A percentile compares a stretch with the other conserved stretches of the same genome.
Evolutionary conservation across 192 early-diverging fungal species (phyloP).

Genomic region (Mortierella antarctica): DNA sequence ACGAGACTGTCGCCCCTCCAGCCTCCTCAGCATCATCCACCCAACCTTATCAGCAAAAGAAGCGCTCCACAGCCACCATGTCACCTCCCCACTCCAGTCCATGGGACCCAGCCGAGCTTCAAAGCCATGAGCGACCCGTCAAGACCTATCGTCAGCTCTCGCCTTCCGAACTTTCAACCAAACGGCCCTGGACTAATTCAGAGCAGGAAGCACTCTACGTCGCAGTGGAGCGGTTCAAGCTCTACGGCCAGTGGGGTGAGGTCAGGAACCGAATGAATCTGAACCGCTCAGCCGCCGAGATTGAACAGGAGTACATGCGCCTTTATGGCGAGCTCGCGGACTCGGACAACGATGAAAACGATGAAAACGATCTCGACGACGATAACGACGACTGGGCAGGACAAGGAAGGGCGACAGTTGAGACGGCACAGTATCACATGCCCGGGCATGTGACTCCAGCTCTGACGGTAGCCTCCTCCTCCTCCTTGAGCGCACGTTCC

Average conservation of each 20-base stretch:
- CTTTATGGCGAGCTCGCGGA: conserved; percentile 42
- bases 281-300: conserved; percentile 22
- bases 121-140: conserved; percentile 6
- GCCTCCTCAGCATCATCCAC: not conserved
- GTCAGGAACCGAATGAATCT: conserved; percentile 30
- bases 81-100: conserved; percentile 20
- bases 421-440: not conserved
- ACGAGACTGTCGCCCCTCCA: conserved; percentile 19
- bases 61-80: conserved; percentile 32
- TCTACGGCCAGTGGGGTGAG: conserved; percentile 38
- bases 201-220: conserved; percentile 48
- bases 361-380: not conserved
- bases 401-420: too few relatives aligned
- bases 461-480: conserved; percentile 12
- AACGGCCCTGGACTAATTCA: conserved; percentile 23
- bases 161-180: not conserved
- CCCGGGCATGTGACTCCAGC: conserved; percentile 6
- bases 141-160: conserved; percentile 9
- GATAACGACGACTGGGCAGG: conserved; percentile 10
- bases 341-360: conserved; percentile 22
- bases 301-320: conserved; percentile 46
- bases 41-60: conserved; percentile 9
- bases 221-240: conserved; percentile 33
- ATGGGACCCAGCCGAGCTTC: conserved; percentile 4
- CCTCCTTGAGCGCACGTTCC: conserved; percentile 19